Percentiles rank a stretch among this genome's conserved stretches.
phyloP scores from a whole-genome alignment of 805 yeast species.

The Spathaspora girioi region DNA sequence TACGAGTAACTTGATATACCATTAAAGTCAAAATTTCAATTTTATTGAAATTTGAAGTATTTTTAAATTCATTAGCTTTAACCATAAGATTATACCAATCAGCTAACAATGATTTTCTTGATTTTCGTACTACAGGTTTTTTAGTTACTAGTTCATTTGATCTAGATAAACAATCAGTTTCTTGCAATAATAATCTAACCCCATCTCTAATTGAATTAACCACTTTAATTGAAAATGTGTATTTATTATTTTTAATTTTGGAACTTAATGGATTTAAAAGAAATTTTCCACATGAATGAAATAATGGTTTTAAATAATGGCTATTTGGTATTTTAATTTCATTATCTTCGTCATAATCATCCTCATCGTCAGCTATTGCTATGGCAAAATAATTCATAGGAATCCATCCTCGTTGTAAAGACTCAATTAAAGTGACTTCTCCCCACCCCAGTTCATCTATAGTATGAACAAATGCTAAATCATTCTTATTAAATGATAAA shows the following conservation, averaged over 20 bases:
- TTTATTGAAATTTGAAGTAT: slow-evolving; percentile 54
- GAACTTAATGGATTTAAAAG: slow-evolving; percentile 60
- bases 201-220: slow-evolving; percentile 73
- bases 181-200: slow-evolving; percentile 57
- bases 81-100: slow-evolving; percentile 80
- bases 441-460: slow-evolving; percentile 87
- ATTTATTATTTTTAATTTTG: slow-evolving; percentile 31
- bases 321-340: slow-evolving; percentile 31
- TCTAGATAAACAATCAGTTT: slow-evolving; percentile 72
- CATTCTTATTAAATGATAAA: slow-evolving; percentile 65
- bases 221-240: slow-evolving; percentile 52
- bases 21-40: slow-evolving; percentile 60
- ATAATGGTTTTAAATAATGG: slow-evolving; percentile 50
- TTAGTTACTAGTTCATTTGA: slow-evolving; percentile 66
- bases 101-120: slow-evolving; percentile 66
- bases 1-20: slow-evolving; percentile 63
- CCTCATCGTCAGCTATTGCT: slow-evolving; percentile 29
- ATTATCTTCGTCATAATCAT: slow-evolving; percentile 30
- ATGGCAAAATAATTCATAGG: slow-evolving; percentile 75
- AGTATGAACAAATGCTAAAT: slow-evolving; percentile 72
- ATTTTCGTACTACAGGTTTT: slow-evolving; percentile 56
- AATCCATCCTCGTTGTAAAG: slow-evolving; percentile 74
- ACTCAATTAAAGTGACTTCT: slow-evolving; percentile 67
- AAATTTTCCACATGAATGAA: slow-evolving; percentile 64
- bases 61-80: slow-evolving; percentile 71